Base-by-base conservation (phyloP, 169 alveolate species). In the Theileria luwenshuni region DNA sequence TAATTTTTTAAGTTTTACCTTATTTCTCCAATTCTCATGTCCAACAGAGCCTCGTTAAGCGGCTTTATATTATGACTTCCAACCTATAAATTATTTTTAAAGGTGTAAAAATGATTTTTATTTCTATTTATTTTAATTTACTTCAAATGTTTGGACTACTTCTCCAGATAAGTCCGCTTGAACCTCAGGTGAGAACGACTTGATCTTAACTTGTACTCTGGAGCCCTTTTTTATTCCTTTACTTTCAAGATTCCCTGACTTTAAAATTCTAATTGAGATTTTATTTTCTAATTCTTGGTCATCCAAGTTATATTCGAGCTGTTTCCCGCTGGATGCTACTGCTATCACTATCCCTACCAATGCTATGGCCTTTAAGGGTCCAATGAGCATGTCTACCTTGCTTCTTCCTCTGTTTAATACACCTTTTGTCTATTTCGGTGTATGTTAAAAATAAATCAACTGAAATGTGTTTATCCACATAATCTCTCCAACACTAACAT, bases 21-120 rank as follows among this genome's bases (percentile, higher is more conserved):
- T 30, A 84, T 70, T 70, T 88, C 93, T 21, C 88, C 93, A 28
- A 88, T 58, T 49, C 90, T 76, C 93, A 88, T 88, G 64, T 87
- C 86, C 38, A 60, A 25, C 38, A 88, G 64, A n/a, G 88, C 93
- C 35, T 61, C 69, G 54, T 88, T 88, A 54, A 88, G 65, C 51
- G 90, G 91, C 30, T 74, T 23, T 45, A 88, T 76, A 35, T 69
- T 70, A 74, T 88, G 91, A n/a, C 80, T 73, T 47, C 93, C 93
- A 41, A 69, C 91, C 93, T 88, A 60, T 33, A 56, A 15, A 0
- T 25, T 7, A 54, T 13, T 49, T 1, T 17, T 1, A 56, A 41
- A 5, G 45, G 45, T 7, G 17, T 38, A 10, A 5, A 15, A 5
- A 68, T 35, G 13, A 43, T 38, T 6, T 28, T n/a, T n/a, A 41